Evolutionary conservation across 179 eudicot genomes (phyloP).

Genomic region (Nepenthes alata): DNA sequence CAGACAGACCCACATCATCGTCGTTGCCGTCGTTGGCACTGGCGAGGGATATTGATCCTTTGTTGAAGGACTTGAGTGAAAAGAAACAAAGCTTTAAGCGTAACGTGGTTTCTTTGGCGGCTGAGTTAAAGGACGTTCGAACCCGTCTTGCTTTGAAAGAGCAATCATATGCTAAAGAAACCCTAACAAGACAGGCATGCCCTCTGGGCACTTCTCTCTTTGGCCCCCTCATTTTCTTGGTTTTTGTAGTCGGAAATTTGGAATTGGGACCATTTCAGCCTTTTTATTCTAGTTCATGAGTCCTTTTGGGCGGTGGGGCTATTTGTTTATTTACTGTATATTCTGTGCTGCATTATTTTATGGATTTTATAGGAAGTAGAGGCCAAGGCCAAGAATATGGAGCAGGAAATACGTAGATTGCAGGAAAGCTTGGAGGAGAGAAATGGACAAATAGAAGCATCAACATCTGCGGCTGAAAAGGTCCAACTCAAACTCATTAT

Average conservation of each 20-base stretch:
- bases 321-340: neutral
- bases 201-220: neutral
- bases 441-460: slow-evolving; percentile 47
- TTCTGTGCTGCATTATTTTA: neutral
- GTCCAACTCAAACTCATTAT: slow-evolving; percentile 13
- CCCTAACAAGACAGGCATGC: slow-evolving; percentile 65
- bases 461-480: slow-evolving; percentile 60
- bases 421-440: slow-evolving; percentile 71
- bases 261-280: neutral
- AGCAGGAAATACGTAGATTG: slow-evolving; percentile 53
- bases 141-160: slow-evolving; percentile 53
- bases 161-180: slow-evolving; percentile 51
- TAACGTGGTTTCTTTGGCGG: slow-evolving; percentile 74
- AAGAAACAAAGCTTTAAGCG: slow-evolving; percentile 68
- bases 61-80: slow-evolving; percentile 81
- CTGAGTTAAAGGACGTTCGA: slow-evolving; percentile 79
- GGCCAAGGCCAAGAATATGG: slow-evolving; percentile 57
- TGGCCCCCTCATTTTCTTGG: neutral
- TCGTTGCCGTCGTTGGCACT: slow-evolving; percentile 22
- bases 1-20: slow-evolving; percentile 27
- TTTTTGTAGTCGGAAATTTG: neutral
- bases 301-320: neutral
- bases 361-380: slow-evolving; percentile 59
- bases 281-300: slow-evolving; percentile 12
- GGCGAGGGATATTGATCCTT: slow-evolving; percentile 50